Evolutionary conservation across 768 basidiomycete genomes (phyloP).

Genomic region (Leccinum pellstonianum): DNA sequence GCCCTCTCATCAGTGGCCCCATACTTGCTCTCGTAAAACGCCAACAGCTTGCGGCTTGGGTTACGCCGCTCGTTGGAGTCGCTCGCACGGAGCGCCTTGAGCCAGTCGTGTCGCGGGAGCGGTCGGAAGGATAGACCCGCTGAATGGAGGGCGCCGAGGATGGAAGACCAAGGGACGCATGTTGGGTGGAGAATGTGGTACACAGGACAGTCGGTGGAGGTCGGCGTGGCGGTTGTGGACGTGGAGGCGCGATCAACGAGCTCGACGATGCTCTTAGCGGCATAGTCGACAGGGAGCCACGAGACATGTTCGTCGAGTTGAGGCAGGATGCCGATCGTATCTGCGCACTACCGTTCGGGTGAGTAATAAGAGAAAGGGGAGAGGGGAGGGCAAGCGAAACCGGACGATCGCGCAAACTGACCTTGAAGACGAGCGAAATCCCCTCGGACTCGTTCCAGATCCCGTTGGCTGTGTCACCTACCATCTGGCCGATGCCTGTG

Average conservation of each 20-base stretch:
- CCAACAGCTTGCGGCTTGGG: slow-evolving; percentile 25
- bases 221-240: slow-evolving; percentile 13
- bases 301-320: slow-evolving; percentile 32
- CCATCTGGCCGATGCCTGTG: slow-evolving; percentile 55
- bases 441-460: slow-evolving; percentile 55
- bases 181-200: too few relatives aligned
- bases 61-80: slow-evolving; percentile 23
- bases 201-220: not conserved
- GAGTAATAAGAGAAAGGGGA: rapidly evolving
- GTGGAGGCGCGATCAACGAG: slow-evolving; percentile 25
- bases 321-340: slow-evolving; percentile 39
- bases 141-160: slow-evolving; percentile 39
- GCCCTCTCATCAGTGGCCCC: slow-evolving; percentile 13
- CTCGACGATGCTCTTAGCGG: slow-evolving; percentile 47
- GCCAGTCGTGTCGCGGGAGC: slow-evolving; percentile 23
- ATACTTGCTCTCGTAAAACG: slow-evolving; percentile 28
- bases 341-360: slow-evolving; percentile 34
- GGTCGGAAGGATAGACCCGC: slow-evolving; percentile 35
- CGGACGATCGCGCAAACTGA: slow-evolving; percentile 6
- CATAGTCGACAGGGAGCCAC: slow-evolving; percentile 56
- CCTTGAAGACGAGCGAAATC: slow-evolving; percentile 32
- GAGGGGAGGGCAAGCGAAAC: not conserved
- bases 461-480: slow-evolving; percentile 47
- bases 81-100: slow-evolving; percentile 24
- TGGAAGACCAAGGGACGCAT: slow-evolving; percentile 33